Evolutionary conservation across 1,284 basidiomycete genomes (phyloP).

Genomic region (Rhodofomes roseus): DNA sequence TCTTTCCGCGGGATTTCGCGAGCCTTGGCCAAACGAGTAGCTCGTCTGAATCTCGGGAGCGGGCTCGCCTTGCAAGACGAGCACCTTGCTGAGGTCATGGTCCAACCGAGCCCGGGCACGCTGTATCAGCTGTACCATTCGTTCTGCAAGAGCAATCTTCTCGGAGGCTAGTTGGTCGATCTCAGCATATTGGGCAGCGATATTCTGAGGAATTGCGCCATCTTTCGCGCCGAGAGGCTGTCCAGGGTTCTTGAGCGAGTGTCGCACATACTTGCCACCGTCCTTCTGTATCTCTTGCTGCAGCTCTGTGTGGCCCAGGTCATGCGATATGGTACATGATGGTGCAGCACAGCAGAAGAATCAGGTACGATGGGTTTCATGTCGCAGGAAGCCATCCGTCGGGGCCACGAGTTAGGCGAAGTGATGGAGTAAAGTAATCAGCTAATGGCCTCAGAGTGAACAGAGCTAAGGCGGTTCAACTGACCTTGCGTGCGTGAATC

Average conservation of each 20-base stretch:
- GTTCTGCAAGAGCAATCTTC: slow-evolving; percentile 51
- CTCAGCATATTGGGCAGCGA: slow-evolving; percentile 48
- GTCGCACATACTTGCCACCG: slow-evolving; percentile 48
- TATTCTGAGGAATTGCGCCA: slow-evolving; percentile 42
- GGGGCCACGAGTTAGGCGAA: neutral
- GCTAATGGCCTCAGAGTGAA: neutral
- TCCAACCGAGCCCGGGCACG: slow-evolving; percentile 54
- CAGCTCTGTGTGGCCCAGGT: slow-evolving; percentile 35
- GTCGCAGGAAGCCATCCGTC: neutral
- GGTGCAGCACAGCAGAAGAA: neutral
- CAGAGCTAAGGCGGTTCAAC: slow-evolving; percentile 6
- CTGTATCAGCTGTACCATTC: slow-evolving; percentile 48
- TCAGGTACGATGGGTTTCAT: neutral
- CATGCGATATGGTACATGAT: neutral
- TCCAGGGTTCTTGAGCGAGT: slow-evolving; percentile 35
- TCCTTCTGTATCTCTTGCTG: slow-evolving; percentile 53
- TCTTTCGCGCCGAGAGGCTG: slow-evolving; percentile 32
- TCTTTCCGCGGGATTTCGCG: slow-evolving; percentile 40
- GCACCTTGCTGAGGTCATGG: slow-evolving; percentile 50
- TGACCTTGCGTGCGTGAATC: slow-evolving; percentile 50
- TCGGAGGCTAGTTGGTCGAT: slow-evolving; percentile 51
- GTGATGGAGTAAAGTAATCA: neutral
- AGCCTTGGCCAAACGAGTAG: slow-evolving; percentile 22
- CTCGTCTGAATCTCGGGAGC: slow-evolving; percentile 30
- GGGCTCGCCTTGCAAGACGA: slow-evolving; percentile 51